Evolutionary conservation across 805 yeast species (phyloP).

Genomic region (Metschnikowia proteae): DNA sequence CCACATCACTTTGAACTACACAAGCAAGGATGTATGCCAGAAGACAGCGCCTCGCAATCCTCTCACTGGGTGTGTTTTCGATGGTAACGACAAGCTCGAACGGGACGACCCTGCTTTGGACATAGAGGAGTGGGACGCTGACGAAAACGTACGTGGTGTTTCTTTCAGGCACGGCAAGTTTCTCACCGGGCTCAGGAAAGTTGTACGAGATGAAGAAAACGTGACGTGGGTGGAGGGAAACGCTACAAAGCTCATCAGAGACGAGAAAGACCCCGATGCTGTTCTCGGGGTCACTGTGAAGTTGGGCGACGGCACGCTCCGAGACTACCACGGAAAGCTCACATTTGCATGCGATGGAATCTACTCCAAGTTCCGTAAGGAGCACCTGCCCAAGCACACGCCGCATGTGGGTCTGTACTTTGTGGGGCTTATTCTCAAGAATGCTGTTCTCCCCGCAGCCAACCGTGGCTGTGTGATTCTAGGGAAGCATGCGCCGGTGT

Average conservation of each 20-base stretch:
- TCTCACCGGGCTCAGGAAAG: constrained; percentile 65
- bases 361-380: constrained; percentile 85
- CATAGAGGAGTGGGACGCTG: constrained; percentile 53
- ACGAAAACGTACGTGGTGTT: constrained; percentile 63
- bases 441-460: constrained; percentile 72
- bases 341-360: constrained; percentile 91
- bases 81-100: constrained; percentile 52
- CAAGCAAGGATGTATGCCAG: constrained; percentile 49
- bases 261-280: constrained; percentile 42
- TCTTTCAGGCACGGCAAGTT: constrained; percentile 94
- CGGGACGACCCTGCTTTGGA: constrained; percentile 45
- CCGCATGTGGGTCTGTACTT: constrained; percentile 81
- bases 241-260: constrained; percentile 62
- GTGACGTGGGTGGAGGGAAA: constrained; percentile 80
- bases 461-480: constrained; percentile 87
- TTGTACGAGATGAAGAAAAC: constrained; percentile 67
- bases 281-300: constrained; percentile 77
- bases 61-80: constrained; percentile 52
- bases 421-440: constrained; percentile 71
- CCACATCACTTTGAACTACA: constrained; percentile 62
- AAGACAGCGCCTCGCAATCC: constrained; percentile 43
- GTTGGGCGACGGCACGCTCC: constrained; percentile 30
- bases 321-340: constrained; percentile 50
- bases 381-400: constrained; percentile 53
- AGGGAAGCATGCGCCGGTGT: constrained; percentile 82